Evolutionary conservation across 2,329 filamentous ascomycete species (phyloP).

Genomic region (Aulographum hederae): DNA sequence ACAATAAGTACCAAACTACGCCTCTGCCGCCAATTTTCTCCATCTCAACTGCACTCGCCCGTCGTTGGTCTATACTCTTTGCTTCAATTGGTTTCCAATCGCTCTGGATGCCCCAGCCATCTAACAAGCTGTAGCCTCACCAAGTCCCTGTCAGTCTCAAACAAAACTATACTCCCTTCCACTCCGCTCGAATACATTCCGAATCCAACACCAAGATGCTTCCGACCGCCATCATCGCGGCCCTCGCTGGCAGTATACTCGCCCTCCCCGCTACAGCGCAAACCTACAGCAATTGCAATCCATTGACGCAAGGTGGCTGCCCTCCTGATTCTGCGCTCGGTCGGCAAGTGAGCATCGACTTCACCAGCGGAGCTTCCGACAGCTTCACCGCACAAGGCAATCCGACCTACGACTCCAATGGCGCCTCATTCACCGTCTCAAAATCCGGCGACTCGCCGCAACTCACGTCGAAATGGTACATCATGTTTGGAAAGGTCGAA

Average conservation of each 20-base stretch:
- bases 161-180: too few species aligned
- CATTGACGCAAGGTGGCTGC: constrained; percentile 39
- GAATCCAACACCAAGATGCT: background rate
- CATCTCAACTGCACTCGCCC: too few species aligned
- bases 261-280: constrained; percentile 25
- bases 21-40: too few species aligned
- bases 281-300: constrained; percentile 39
- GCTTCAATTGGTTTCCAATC: too few species aligned
- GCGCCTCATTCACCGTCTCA: constrained; percentile 64
- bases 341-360: constrained; percentile 68
- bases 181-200: too few species aligned
- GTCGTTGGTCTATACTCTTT: too few species aligned
- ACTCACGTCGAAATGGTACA: constrained; percentile 83
- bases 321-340: constrained; percentile 64
- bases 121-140: too few species aligned
- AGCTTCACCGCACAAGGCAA: constrained; percentile 56
- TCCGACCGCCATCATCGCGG: background rate
- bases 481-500: constrained; percentile 94
- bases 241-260: constrained; percentile 17
- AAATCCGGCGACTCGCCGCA: constrained; percentile 69
- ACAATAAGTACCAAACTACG: too few species aligned
- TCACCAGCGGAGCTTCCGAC: constrained; percentile 58
- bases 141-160: too few species aligned
- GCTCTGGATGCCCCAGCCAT: too few species aligned
- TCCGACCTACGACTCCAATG: constrained; percentile 57